A percentile compares a stretch with the other conserved stretches of the same genome.
Conservation (phyloP, 768 basidiomycete genomes). For the Hebeloma cylindrosporum region DNA sequence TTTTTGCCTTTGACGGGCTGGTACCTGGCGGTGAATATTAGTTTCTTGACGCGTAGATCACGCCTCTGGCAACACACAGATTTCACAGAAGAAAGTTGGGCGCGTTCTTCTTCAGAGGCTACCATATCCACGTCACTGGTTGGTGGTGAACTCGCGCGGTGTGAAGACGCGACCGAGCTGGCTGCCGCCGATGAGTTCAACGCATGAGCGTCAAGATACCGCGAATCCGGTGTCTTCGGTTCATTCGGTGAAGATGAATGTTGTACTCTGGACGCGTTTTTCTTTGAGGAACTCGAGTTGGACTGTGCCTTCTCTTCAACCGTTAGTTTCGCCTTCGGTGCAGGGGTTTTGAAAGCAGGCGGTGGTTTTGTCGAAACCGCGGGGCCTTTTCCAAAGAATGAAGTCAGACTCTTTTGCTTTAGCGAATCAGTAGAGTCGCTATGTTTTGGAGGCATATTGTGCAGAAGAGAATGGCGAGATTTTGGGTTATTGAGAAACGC, state of each 20-base stretch:
- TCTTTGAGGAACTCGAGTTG: slow-evolving; percentile 7
- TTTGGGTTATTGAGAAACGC: slow-evolving; percentile 22
- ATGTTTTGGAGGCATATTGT: slow-evolving; percentile 41
- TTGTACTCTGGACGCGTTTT: slow-evolving; percentile 34
- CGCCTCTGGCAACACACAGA: no score
- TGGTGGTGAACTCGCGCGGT: slow-evolving; percentile 63
- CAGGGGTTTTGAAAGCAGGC: slow-evolving; percentile 20
- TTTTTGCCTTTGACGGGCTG: slow-evolving; percentile 43
- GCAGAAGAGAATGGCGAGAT: not conserved
- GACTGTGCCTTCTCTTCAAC: slow-evolving; percentile 12
- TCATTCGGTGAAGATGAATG: slow-evolving; percentile 31
- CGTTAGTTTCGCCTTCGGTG: slow-evolving; percentile 15
- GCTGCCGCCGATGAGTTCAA: slow-evolving; percentile 39
- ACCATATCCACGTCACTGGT: slow-evolving; percentile 81
- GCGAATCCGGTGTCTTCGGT: slow-evolving; percentile 42
- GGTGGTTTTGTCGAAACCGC: slow-evolving; percentile 21
- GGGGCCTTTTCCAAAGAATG: slow-evolving; percentile 55
- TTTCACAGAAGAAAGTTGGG: slow-evolving; percentile 27
- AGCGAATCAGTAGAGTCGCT: slow-evolving; percentile 41
- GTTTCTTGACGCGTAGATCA: no score
- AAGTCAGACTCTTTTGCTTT: slow-evolving; percentile 76
- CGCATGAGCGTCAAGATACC: slow-evolving; percentile 26
- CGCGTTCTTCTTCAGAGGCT: slow-evolving; percentile 47
- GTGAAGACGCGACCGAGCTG: slow-evolving; percentile 45
- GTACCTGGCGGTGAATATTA: no score